These are phyloP conservation scores for Yamadazyma kanchanaburiensis DNA, from an alignment of 1,139 yeast genomes.

Conservation along the genomic window DNA sequence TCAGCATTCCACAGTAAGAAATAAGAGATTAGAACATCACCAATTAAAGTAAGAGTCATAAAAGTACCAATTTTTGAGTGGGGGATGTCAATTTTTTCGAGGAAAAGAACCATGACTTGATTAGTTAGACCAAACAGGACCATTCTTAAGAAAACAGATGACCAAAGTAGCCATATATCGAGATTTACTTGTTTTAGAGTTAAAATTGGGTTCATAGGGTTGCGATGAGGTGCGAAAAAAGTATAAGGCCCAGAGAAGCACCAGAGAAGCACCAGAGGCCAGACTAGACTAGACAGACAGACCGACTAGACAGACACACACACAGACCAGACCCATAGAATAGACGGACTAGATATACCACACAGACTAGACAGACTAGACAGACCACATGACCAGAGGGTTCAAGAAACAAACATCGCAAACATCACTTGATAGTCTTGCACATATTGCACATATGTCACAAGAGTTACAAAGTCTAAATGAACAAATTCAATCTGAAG, in stretches of 20 bases:
- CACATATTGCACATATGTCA: conserved; percentile 46
- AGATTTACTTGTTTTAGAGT: conserved; percentile 25
- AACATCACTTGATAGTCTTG: conserved; percentile 35
- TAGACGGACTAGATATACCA: too few relatives aligned
- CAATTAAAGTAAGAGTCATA: conserved; percentile 79
- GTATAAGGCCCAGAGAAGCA: too few relatives aligned
- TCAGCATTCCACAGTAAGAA: conserved; percentile 78
- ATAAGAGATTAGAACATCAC: conserved; percentile 75
- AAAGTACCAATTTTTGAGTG: conserved; percentile 69
- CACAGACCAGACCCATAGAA: too few relatives aligned
- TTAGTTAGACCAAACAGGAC: conserved; percentile 80
- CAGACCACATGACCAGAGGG: too few relatives aligned
- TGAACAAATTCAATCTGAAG: conserved; percentile 18
- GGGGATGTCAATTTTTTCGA: conserved; percentile 52
- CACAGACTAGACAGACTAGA: too few relatives aligned
- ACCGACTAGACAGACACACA: too few relatives aligned
- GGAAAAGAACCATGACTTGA: conserved; percentile 71
- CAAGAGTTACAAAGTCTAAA: conserved; percentile 35
- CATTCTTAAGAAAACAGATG: conserved; percentile 69
- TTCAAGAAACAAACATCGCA: too few relatives aligned
- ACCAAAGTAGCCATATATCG: conserved; percentile 68
- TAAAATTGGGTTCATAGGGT: too few relatives aligned
- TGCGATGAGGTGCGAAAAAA: too few relatives aligned
- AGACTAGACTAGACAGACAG: too few relatives aligned
- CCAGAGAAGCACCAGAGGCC: too few relatives aligned